Conservation (phyloP, 306 rosid species). For the Hippophae rhamnoides region DNA sequence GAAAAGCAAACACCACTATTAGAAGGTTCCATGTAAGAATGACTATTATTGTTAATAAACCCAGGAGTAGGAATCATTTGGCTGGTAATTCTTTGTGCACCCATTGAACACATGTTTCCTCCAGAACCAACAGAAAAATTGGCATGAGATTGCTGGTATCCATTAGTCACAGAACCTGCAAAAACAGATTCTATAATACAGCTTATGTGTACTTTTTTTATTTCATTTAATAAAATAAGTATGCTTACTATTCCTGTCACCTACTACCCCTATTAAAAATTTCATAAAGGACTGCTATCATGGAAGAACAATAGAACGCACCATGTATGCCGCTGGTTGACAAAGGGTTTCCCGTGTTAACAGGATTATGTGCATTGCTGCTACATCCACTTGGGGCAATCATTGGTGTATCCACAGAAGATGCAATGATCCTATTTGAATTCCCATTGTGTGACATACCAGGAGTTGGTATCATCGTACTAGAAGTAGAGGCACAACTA, state of each 20-base stretch:
- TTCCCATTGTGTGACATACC: constrained; percentile 71
- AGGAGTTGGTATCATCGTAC: constrained; percentile 95
- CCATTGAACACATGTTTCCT: constrained; percentile 59
- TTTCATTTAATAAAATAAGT: too few species aligned
- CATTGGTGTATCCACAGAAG: constrained; percentile 58
- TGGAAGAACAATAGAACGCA: constrained; percentile 32
- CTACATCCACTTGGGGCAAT: constrained; percentile 41
- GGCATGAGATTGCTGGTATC: constrained; percentile 76
- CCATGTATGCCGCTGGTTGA: constrained; percentile 51
- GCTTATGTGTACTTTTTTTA: too few species aligned
- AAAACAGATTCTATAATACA: constrained; percentile 15
- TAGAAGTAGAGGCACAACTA: constrained; percentile 47
- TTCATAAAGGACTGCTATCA: background rate
- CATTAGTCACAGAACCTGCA: constrained; percentile 67
- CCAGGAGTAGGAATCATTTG: constrained; percentile 99
- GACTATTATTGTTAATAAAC: constrained; percentile 44
- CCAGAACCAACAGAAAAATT: constrained; percentile 48
- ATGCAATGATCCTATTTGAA: constrained; percentile 52
- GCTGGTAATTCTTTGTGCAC: constrained; percentile 57
- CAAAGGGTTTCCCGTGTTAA: constrained; percentile 58
- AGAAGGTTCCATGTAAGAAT: constrained; percentile 58
- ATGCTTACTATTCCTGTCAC: too few species aligned
- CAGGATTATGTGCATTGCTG: constrained; percentile 38
- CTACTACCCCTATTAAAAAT: background rate
- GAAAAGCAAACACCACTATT: constrained; percentile 55